Evolutionary conservation across 148 eudicot genomes (phyloP).

Genomic region (Fagopyrum esculentum): DNA sequence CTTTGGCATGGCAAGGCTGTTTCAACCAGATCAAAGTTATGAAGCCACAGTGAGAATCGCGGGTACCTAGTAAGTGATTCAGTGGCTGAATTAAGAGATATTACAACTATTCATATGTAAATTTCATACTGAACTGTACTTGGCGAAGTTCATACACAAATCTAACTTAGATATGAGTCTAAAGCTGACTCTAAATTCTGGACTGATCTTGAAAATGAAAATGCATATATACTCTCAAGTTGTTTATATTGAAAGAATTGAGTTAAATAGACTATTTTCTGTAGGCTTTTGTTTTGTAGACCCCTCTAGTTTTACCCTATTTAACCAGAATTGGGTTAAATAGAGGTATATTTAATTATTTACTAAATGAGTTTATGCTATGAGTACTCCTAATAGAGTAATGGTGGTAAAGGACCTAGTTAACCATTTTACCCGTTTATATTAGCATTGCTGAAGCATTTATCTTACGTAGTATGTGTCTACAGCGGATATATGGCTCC

Average conservation of each 20-base stretch:
- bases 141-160: not conserved
- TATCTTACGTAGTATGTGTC: not conserved
- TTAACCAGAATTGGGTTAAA: too few relatives aligned
- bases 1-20: constrained; percentile 34
- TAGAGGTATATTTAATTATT: too few relatives aligned
- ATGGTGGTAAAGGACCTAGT: too few relatives aligned
- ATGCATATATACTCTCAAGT: not conserved
- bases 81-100: not conserved
- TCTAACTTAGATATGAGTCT: not conserved
- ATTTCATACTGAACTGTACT: not conserved
- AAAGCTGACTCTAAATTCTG: not conserved
- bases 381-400: too few relatives aligned
- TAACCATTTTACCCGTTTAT: not conserved
- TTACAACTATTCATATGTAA: not conserved
- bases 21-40: constrained; percentile 23
- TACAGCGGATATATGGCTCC: constrained; percentile 22
- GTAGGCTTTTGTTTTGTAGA: too few relatives aligned
- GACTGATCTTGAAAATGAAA: not conserved
- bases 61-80: constrained; percentile 32
- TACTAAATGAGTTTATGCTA: too few relatives aligned
- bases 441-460: constrained; percentile 18
- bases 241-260: not conserved
- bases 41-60: constrained; percentile 22
- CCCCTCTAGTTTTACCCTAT: too few relatives aligned
- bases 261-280: too few relatives aligned